Conservation (phyloP, 768 basidiomycete genomes). For the Leccinellum luteum region DNA sequence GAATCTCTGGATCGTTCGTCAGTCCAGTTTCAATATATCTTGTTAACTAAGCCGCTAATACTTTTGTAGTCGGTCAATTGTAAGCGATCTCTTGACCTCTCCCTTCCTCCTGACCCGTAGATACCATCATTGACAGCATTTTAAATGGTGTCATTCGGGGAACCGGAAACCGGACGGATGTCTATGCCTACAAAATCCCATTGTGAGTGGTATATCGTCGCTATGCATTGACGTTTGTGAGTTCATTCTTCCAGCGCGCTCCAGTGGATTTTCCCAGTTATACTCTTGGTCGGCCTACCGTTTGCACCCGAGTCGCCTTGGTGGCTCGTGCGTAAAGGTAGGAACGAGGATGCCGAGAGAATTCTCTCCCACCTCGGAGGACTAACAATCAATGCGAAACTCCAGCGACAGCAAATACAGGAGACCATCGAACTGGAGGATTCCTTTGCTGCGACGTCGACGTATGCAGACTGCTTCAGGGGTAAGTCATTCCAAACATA, state of each 20-base stretch:
- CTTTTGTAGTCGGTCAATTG: constrained; percentile 22
- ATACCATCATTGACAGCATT: constrained; percentile 9
- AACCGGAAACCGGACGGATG: constrained; percentile 18
- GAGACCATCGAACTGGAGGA: constrained; percentile 33
- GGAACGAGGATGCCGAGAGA: constrained; percentile 22
- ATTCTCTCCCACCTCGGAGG: constrained; percentile 20
- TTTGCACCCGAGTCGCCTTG: constrained; percentile 33
- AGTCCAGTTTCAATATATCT: background rate
- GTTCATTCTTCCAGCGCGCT: constrained; percentile 17
- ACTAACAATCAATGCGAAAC: constrained; percentile 22
- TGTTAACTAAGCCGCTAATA: background rate
- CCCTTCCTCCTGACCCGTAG: background rate
- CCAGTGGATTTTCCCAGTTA: constrained; percentile 35
- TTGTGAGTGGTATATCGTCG: constrained; percentile 16
- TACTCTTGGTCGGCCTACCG: constrained; percentile 29
- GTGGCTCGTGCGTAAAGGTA: constrained; percentile 34
- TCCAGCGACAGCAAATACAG: constrained; percentile 21
- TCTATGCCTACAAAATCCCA: constrained; percentile 28
- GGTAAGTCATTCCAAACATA: constrained; percentile 11
- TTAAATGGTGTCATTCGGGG: constrained; percentile 26
- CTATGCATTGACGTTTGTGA: background rate
- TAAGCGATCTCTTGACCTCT: background rate
- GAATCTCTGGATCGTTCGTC: constrained; percentile 26
- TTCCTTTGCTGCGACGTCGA: constrained; percentile 24
- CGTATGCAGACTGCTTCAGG: constrained; percentile 33